phyloP scores from a whole-genome alignment of 176 grass and related monocot species.

The Triticum urartu region DNA sequence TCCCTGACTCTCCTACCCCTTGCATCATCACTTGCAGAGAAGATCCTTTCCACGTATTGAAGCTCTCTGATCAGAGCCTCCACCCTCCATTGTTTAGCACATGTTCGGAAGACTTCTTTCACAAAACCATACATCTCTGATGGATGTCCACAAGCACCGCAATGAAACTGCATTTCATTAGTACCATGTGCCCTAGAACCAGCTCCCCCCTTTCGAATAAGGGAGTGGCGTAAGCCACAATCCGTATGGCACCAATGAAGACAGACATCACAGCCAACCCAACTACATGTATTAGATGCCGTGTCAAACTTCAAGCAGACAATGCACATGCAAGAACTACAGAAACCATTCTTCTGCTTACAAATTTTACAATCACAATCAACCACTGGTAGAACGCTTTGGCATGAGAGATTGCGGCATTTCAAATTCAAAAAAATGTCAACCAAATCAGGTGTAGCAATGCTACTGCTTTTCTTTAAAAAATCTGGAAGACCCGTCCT shows the following conservation, averaged over 20 bases:
- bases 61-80: conserved; percentile 75
- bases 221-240: conserved; percentile 62
- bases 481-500: conserved; percentile 73
- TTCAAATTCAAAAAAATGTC: conserved; percentile 84
- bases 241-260: conserved; percentile 99
- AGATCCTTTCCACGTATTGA: conserved; percentile 73
- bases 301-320: conserved; percentile 83
- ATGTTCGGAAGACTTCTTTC: conserved; percentile 86
- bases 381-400: conserved; percentile 62
- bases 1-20: conserved; percentile 65
- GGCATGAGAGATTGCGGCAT: conserved; percentile 79
- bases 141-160: conserved; percentile 72
- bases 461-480: conserved; percentile 48
- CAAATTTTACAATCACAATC: conserved; percentile 93
- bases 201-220: conserved; percentile 66
- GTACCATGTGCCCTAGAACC: conserved; percentile 30
- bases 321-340: conserved; percentile 87
- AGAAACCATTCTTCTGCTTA: conserved; percentile 63
- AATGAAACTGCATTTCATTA: conserved; percentile 76
- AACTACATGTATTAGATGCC: conserved; percentile 90
- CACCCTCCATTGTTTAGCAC: conserved; percentile 70
- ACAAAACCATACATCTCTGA: conserved; percentile 99
- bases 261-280: conserved; percentile 94
- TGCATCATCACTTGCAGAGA: conserved; percentile 65
- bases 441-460: conserved; percentile 69